Conservation (phyloP, 441 rosid species). For the Rhodomyrtus psidioides region DNA sequence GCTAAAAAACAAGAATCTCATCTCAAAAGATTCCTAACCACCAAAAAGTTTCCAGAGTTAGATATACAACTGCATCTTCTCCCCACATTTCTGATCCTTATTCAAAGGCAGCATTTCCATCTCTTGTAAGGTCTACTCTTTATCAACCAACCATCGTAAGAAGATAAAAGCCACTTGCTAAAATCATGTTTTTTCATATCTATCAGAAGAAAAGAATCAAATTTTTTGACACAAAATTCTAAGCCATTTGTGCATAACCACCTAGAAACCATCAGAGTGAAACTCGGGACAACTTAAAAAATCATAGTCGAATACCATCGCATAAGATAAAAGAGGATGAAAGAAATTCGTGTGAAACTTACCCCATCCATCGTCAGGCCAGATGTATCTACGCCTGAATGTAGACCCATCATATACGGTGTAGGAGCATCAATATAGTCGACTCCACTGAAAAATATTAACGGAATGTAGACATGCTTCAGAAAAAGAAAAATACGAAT, state of each 20-base stretch:
- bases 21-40: background rate
- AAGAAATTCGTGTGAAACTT: conserved; percentile 27
- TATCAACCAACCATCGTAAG: background rate
- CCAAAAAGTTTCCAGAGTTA: background rate
- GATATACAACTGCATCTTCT: background rate
- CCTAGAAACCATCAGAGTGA: background rate
- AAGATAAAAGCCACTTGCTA: background rate
- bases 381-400: conserved; percentile 90
- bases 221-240: background rate
- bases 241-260: background rate
- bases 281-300: background rate
- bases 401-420: conserved; percentile 99
- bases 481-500: conserved; percentile 50
- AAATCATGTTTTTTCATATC: background rate
- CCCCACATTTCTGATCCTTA: background rate
- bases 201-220: background rate
- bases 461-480: conserved; percentile 99
- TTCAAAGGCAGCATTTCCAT: background rate
- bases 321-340: background rate
- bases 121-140: background rate
- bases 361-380: conserved; percentile 92
- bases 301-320: background rate
- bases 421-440: conserved; percentile 99
- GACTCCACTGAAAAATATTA: conserved; percentile 99
- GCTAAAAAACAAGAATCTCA: background rate